Evolutionary conservation across 176 grass and related monocot species (phyloP), one percentile per base, ranked within the genome.

Genomic region (Guadua angustifolia): DNA sequence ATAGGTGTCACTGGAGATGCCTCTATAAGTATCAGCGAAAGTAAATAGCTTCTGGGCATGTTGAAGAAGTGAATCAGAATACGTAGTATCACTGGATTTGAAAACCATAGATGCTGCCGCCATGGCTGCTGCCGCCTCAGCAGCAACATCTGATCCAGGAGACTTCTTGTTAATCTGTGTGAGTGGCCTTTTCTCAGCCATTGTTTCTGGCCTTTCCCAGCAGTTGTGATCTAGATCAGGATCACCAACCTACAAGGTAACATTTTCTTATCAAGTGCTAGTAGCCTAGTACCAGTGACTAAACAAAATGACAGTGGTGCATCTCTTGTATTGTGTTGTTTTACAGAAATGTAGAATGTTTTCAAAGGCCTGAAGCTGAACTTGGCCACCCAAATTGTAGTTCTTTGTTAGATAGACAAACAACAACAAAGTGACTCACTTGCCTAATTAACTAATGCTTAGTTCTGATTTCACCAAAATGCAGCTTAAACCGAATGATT

Each of bases 201-300:
- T 99, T 70, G 88, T 86, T 88, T 99, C 96, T 6, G 96, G 93
- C 79, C 96, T 95, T 89, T 99, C 89, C 96, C 96, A 99, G 83
- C 96, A 99, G 81, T 89, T 92, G 62, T 99, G 96, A 60, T 99
- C 96, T 80, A 91, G 80, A 67, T 95, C 93, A 86, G 96, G 93
- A 87, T 99, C 93, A 16, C 96, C 96, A 58, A 99, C 96, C 96
- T 99, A 84, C 77, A 65, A 85, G 26, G 79, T 33, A 78, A 38
- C 13, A 82, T 21, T 12, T 36, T 45, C 10, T 44, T 45, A 45
- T 45, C 65, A 39, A 61, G 25, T 45, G 53, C 52, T 64, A 15
- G 63, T 62, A 44, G 70, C 2, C 52, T 64, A 15, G 63, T 62
- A 44, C 77, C 2, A 55, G 62, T 46, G 18, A 66, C 45, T 42